Conservation (phyloP, 1,139 yeast species). For the Geotrichum aggregatum region DNA sequence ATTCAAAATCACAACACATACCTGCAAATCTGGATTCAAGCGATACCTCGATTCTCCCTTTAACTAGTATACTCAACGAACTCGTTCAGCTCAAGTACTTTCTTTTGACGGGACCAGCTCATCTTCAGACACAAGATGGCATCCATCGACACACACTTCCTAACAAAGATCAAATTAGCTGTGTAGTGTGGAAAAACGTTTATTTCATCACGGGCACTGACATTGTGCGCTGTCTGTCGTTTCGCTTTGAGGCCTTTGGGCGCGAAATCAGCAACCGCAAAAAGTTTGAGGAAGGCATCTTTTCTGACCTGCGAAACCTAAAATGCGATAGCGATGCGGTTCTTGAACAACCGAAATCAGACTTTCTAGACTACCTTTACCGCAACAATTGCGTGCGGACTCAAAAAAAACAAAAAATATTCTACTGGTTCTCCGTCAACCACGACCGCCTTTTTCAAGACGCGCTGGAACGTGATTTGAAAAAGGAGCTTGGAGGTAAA, state of each 20-base stretch:
- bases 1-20: background rate
- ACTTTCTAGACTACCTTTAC: conserved; percentile 76
- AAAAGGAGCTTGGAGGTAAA: conserved; percentile 53
- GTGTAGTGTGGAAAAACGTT: conserved; percentile 88
- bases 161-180: conserved; percentile 83
- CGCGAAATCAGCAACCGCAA: conserved; percentile 77
- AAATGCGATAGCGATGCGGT: conserved; percentile 88
- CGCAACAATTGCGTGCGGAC: conserved; percentile 86
- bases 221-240: conserved; percentile 86
- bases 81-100: conserved; percentile 20
- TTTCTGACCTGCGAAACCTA: conserved; percentile 80
- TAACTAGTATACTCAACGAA: conserved; percentile 18
- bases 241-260: conserved; percentile 87
- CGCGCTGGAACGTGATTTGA: conserved; percentile 87
- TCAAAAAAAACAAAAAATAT: conserved; percentile 94
- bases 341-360: conserved; percentile 82
- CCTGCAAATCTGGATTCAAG: background rate
- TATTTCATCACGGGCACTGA: conserved; percentile 95
- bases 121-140: conserved; percentile 18
- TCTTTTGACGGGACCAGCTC: conserved; percentile 20
- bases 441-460: conserved; percentile 91
- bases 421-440: conserved; percentile 94
- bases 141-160: conserved; percentile 54
- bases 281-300: conserved; percentile 95
- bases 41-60: conserved; percentile 15